phyloP scores from a whole-genome alignment of 345 rosid species.

The Lumnitzera littorea region DNA sequence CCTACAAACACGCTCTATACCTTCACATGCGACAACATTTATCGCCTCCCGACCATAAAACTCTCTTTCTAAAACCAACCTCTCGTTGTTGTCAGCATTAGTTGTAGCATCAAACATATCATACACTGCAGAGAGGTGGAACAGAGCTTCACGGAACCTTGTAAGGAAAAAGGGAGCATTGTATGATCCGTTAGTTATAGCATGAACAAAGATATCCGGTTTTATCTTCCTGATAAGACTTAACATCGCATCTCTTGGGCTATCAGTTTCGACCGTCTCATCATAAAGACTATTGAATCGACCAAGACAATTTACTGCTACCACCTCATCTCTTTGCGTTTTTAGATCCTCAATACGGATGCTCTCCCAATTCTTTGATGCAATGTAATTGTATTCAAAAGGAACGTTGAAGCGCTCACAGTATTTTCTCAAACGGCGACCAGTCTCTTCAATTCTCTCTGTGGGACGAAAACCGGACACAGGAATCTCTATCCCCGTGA shows the following conservation, averaged over 20 bases:
- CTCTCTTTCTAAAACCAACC: constrained; percentile 56
- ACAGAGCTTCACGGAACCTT: constrained; percentile 68
- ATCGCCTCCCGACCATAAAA: constrained; percentile 52
- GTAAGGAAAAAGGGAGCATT: constrained; percentile 74
- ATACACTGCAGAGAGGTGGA: constrained; percentile 57
- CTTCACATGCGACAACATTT: constrained; percentile 80
- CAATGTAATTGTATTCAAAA: constrained; percentile 59
- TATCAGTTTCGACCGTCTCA: constrained; percentile 47
- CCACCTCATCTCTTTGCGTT: constrained; percentile 41
- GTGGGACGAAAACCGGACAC: constrained; percentile 63
- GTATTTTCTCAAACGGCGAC: constrained; percentile 52
- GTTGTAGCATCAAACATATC: constrained; percentile 54
- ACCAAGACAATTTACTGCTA: constrained; percentile 47
- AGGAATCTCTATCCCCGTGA: constrained; percentile 87
- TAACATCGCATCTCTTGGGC: constrained; percentile 54
- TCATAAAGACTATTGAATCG: constrained; percentile 51
- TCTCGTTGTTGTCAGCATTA: constrained; percentile 33
- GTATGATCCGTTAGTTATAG: constrained; percentile 47
- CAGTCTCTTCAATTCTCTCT: constrained; percentile 63
- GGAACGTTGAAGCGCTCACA: constrained; percentile 69
- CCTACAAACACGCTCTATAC: constrained; percentile 63
- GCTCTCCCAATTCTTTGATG: constrained; percentile 62
- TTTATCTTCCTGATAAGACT: constrained; percentile 51
- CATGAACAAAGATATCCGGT: constrained; percentile 48
- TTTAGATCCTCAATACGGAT: constrained; percentile 59